A percentile compares a stretch with the other conserved stretches of the same genome.
phyloP scores from a whole-genome alignment of 139 green algal species.

The Chlorella sorokiniana region DNA sequence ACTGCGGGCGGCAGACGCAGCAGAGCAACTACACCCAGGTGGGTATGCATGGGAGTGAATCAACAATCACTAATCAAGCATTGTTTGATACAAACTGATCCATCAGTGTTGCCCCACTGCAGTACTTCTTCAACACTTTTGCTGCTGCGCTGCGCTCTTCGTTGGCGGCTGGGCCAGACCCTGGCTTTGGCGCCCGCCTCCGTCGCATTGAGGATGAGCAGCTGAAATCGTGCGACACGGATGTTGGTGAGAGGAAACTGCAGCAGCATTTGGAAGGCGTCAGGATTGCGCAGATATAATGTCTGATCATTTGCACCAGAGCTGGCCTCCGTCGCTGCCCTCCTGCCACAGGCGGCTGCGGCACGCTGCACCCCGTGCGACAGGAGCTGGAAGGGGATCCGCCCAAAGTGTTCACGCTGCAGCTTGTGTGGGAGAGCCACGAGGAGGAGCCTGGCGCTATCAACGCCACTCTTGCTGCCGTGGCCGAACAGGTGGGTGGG shows the following conservation, averaged over 20 bases:
- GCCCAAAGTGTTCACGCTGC: slow-evolving; percentile 60
- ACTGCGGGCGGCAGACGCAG: background rate
- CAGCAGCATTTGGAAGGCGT: background rate
- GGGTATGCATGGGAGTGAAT: background rate
- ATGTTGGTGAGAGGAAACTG: background rate
- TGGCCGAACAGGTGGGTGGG: slow-evolving; percentile 8
- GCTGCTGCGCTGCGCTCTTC: slow-evolving; percentile 13
- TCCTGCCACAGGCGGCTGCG: slow-evolving; percentile 3
- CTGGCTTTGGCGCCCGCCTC: background rate
- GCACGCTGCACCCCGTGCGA: background rate
- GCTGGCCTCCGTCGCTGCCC: background rate
- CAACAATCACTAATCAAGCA: background rate
- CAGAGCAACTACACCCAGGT: background rate
- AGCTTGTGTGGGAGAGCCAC: slow-evolving; percentile 61
- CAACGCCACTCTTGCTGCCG: slow-evolving; percentile 17
- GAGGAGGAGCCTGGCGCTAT: slow-evolving; percentile 48
- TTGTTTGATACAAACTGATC: background rate
- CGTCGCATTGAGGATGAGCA: background rate
- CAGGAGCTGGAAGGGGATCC: slow-evolving; percentile 27
- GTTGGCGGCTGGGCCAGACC: no score
- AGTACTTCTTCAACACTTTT: slow-evolving; percentile 8
- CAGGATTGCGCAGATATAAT: no score
- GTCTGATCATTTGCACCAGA: background rate
- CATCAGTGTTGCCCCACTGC: no score
- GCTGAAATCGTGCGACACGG: slow-evolving; percentile 17